Conservation (phyloP, 139 green algal species). For the Picochlorum sp. region DNA sequence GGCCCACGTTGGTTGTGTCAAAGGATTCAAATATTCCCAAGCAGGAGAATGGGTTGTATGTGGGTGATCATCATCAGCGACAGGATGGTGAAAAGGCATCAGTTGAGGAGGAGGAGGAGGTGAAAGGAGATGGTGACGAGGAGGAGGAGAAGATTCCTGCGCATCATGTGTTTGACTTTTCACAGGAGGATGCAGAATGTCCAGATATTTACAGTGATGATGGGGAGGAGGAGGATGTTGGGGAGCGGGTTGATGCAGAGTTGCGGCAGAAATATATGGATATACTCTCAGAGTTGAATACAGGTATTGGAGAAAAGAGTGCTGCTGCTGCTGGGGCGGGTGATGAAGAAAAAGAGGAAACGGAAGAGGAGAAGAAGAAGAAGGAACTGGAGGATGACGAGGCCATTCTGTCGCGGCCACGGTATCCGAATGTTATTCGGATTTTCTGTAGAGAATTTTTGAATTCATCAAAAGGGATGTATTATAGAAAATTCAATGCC, state of each 20-base stretch:
- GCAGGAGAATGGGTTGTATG: neutral
- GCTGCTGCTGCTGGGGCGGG: neutral
- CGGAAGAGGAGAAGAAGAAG: neutral
- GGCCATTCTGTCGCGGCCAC: neutral
- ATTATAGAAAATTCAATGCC: conserved; percentile 35
- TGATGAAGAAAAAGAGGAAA: neutral
- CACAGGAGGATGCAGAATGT: no score
- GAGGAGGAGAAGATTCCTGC: no score
- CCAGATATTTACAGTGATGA: no score
- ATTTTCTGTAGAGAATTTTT: conserved; percentile 38
- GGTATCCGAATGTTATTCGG: conserved; percentile 11
- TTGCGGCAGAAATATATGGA: no score
- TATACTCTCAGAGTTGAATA: no score
- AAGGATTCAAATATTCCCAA: neutral
- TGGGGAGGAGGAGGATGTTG: no score
- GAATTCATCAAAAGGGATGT: conserved; percentile 6
- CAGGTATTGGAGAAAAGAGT: no score
- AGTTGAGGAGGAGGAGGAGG: no score
- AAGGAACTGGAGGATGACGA: neutral
- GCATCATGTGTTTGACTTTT: no score
- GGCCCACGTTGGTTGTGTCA: conserved; percentile 2
- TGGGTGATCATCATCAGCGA: neutral
- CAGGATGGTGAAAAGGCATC: no score
- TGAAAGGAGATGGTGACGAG: no score
- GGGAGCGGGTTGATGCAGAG: no score